These are phyloP conservation scores for Gossypium ekmanianum DNA, from an alignment of 345 rosid genomes.

Conservation along the genomic window DNA sequence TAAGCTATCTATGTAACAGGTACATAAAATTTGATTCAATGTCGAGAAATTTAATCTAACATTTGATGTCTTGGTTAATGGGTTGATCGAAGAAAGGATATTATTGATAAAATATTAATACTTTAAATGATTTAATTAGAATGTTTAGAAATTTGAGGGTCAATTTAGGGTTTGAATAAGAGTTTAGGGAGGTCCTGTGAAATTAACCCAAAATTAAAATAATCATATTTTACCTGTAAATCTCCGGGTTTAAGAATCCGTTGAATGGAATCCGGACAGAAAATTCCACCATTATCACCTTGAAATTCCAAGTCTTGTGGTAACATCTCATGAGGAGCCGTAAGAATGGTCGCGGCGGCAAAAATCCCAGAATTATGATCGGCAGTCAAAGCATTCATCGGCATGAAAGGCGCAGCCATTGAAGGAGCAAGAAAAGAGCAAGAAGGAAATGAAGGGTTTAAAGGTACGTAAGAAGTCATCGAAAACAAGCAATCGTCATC, in stretches of 20 bases:
- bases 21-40: too few species aligned
- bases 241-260: constrained; percentile 48
- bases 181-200: background rate
- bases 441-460: constrained; percentile 55
- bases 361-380: constrained; percentile 40
- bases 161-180: background rate
- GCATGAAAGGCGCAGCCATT: constrained; percentile 33
- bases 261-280: constrained; percentile 44
- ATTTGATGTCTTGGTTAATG: background rate
- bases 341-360: constrained; percentile 29
- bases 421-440: constrained; percentile 42
- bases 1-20: too few species aligned
- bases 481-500: constrained; percentile 77
- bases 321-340: constrained; percentile 48
- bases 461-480: constrained; percentile 50
- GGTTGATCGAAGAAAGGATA: too few species aligned
- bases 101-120: too few species aligned
- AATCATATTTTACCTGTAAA: constrained; percentile 52
- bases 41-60: background rate
- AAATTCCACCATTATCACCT: constrained; percentile 61
- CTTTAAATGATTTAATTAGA: background rate
- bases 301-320: constrained; percentile 51
- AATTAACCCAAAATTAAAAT: background rate
- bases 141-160: background rate
- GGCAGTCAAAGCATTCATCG: constrained; percentile 24